A percentile compares a stretch with the other conserved stretches of the same genome.
Conservation (phyloP, 805 yeast genomes). For the Barnettozyma botsteinii region DNA sequence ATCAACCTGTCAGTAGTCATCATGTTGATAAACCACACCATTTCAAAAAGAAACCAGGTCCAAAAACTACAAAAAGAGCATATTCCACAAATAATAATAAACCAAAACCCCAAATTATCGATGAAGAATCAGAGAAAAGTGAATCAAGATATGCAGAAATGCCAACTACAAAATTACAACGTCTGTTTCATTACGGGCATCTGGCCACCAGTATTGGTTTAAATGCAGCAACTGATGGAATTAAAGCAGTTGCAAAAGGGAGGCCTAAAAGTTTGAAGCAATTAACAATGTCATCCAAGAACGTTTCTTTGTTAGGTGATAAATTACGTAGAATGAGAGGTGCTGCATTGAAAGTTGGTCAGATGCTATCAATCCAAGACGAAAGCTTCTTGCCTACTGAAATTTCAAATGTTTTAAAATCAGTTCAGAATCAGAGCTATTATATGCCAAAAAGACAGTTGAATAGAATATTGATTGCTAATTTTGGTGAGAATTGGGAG, state of each 20-base stretch:
- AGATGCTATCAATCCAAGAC: conserved; percentile 93
- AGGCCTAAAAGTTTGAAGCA: conserved; percentile 45
- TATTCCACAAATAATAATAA: conserved; percentile 13
- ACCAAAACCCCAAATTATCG: conserved; percentile 13
- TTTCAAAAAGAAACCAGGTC: not conserved
- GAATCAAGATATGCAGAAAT: conserved; percentile 63
- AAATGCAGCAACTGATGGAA: conserved; percentile 74
- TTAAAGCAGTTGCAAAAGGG: conserved; percentile 60
- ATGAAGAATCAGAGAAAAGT: conserved; percentile 18
- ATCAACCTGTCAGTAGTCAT: no score
- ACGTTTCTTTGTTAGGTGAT: conserved; percentile 81
- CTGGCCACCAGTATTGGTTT: conserved; percentile 88
- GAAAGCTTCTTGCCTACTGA: conserved; percentile 78
- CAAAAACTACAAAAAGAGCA: conserved; percentile 8
- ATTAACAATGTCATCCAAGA: conserved; percentile 68
- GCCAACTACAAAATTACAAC: conserved; percentile 80
- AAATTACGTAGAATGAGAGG: conserved; percentile 94
- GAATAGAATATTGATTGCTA: conserved; percentile 62
- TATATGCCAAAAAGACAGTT: conserved; percentile 94
- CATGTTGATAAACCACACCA: no score
- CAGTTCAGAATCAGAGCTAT: conserved; percentile 92
- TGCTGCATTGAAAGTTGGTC: conserved; percentile 98
- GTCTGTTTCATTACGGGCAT: conserved; percentile 89
- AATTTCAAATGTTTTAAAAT: conserved; percentile 68
- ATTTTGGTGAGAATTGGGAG: conserved; percentile 81